Evolutionary conservation across 129 eudicot genomes (phyloP).

Genomic region (Lactuca sativa): DNA sequence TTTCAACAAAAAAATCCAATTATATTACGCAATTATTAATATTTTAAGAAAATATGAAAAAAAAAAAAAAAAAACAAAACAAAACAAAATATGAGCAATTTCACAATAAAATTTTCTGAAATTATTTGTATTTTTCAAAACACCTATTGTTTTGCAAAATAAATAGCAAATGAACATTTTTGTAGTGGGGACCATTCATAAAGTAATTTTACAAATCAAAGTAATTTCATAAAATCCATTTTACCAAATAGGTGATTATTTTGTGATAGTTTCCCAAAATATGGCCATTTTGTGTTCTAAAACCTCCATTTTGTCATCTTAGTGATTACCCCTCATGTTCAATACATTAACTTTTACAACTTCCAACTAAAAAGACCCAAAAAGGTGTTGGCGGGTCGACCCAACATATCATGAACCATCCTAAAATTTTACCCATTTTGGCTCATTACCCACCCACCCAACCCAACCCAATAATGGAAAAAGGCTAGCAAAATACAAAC

Average conservation of each 20-base stretch:
- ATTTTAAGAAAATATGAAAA: too few relatives aligned
- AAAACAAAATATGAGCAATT: too few relatives aligned
- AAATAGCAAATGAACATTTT: too few relatives aligned
- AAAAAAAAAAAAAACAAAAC: too few relatives aligned
- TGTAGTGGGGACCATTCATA: neutral
- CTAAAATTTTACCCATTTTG: neutral
- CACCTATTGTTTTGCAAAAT: neutral
- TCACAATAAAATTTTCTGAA: too few relatives aligned
- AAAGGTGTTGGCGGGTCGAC: neutral
- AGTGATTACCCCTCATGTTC: neutral
- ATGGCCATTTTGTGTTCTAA: neutral
- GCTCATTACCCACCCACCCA: slow-evolving; percentile 6
- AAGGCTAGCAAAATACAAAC: neutral
- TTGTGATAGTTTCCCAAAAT: neutral
- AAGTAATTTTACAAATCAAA: neutral
- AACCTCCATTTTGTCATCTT: neutral
- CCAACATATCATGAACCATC: neutral
- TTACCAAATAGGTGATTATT: neutral
- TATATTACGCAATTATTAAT: neutral
- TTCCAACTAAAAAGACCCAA: neutral
- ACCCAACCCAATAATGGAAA: neutral
- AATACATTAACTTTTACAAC: neutral
- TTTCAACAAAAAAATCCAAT: neutral
- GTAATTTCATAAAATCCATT: neutral
- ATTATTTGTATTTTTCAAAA: too few relatives aligned